Percentiles rank a stretch among this genome's conserved stretches.
Conservation (phyloP, 2,329 filamentous ascomycete species). For the Cordyceps cateniannulata region DNA sequence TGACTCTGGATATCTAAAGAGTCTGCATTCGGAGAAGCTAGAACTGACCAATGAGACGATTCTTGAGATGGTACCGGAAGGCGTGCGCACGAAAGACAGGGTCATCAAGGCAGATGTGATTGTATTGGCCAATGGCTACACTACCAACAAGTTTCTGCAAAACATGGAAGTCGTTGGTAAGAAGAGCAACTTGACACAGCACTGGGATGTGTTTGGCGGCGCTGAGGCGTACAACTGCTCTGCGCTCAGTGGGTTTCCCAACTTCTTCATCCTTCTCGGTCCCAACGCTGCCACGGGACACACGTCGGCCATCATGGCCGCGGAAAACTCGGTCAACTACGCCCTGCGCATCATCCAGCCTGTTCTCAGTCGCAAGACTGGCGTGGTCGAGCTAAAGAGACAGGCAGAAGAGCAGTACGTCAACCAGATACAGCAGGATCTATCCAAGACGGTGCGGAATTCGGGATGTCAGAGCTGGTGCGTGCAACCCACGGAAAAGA, state of each 20-base stretch:
- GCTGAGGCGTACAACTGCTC: conserved; percentile 40
- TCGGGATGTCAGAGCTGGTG: conserved; percentile 42
- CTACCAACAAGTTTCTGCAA: conserved; percentile 38
- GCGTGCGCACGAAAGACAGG: conserved; percentile 17
- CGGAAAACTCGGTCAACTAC: conserved; percentile 43
- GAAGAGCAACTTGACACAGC: conserved; percentile 21
- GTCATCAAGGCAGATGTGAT: conserved; percentile 27
- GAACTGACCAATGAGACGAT: conserved; percentile 21
- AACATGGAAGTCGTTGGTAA: conserved; percentile 40
- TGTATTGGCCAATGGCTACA: conserved; percentile 42
- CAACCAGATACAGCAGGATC: conserved; percentile 31
- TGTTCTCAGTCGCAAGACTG: conserved; percentile 26
- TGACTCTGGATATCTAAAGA: conserved; percentile 27
- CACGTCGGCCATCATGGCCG: conserved; percentile 38
- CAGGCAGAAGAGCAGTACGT: conserved; percentile 3
- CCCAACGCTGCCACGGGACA: conserved; percentile 34
- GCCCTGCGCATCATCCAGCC: conserved; percentile 25
- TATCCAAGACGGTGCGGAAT: conserved; percentile 36
- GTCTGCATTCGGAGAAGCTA: conserved; percentile 24
- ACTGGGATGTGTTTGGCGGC: conserved; percentile 17
- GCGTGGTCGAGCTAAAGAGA: conserved; percentile 26
- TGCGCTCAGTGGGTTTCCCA: conserved; percentile 35
- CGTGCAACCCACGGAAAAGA: conserved; percentile 33
- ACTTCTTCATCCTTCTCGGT: conserved; percentile 38
- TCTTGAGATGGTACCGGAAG: conserved; percentile 12